Conservation (phyloP, 1,284 basidiomycete genomes). For the Vanrija humicola region DNA sequence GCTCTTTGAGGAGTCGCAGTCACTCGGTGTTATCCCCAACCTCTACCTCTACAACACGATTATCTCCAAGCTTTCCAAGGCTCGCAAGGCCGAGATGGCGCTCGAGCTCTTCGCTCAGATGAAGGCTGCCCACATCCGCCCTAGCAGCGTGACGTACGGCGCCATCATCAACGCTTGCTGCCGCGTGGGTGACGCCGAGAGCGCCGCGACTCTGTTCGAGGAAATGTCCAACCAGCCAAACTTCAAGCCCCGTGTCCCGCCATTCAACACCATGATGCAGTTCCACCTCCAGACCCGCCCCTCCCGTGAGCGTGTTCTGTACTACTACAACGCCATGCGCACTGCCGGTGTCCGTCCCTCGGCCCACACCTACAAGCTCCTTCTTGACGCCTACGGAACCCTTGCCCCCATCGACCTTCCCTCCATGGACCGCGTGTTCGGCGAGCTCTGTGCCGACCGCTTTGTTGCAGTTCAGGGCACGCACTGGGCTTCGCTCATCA, state of each 20-base stretch:
- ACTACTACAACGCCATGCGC: conserved; percentile 71
- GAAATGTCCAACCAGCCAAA: conserved; percentile 74
- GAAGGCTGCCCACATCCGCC: conserved; percentile 57
- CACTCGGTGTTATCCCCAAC: conserved; percentile 67
- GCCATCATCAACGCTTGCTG: conserved; percentile 89
- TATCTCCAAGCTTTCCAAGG: conserved; percentile 88
- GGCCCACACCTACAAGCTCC: conserved; percentile 89
- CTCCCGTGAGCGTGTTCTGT: conserved; percentile 69
- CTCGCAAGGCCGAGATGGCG: conserved; percentile 82
- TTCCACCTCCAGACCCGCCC: conserved; percentile 87
- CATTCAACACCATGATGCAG: conserved; percentile 98
- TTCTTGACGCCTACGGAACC: conserved; percentile 84
- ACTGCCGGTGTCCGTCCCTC: conserved; percentile 66
- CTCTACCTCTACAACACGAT: conserved; percentile 91
- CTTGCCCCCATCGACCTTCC: conserved; percentile 77
- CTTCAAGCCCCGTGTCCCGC: conserved; percentile 86
- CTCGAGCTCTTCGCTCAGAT: conserved; percentile 82
- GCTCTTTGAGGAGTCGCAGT: conserved; percentile 75
- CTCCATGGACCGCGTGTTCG: conserved; percentile 72
- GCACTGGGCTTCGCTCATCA: conserved; percentile 90
- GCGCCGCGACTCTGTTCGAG: conserved; percentile 75
- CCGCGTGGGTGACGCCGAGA: conserved; percentile 80
- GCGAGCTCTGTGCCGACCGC: conserved; percentile 56
- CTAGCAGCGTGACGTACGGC: conserved; percentile 89
- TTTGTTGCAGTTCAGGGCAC: conserved; percentile 67